These are phyloP conservation scores for Salix udensis DNA, from an alignment of 345 rosid genomes.

Conservation along the genomic window DNA sequence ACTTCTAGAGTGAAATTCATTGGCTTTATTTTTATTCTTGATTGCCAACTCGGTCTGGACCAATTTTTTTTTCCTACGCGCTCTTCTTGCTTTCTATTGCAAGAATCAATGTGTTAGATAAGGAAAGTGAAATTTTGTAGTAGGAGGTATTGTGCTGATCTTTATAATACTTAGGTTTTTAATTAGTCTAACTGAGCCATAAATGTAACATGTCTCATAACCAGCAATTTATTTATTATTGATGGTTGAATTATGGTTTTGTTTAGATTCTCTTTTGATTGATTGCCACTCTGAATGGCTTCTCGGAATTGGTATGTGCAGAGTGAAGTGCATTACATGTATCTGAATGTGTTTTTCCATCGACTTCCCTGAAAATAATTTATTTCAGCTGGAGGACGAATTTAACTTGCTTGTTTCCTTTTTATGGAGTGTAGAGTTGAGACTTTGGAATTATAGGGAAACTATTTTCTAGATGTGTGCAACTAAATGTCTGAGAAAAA, in stretches of 20 bases:
- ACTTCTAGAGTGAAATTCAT: not conserved
- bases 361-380: not conserved
- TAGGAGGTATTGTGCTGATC: not conserved
- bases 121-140: not conserved
- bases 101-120: not conserved
- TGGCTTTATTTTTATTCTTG: not conserved
- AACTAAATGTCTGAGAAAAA: not conserved
- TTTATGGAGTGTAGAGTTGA: not conserved
- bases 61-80: not conserved
- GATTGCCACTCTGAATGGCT: not conserved
- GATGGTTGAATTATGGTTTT: not conserved
- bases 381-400: not conserved
- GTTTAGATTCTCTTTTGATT: not conserved
- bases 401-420: not conserved
- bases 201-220: not conserved
- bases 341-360: not conserved
- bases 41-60: not conserved
- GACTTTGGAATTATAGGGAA: not conserved
- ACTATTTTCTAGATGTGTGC: not conserved
- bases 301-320: not conserved
- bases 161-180: not conserved
- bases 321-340: not conserved
- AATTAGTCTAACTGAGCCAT: not conserved
- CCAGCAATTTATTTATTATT: not conserved
- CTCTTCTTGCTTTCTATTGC: constrained; percentile 1